Conservation (phyloP, 2,329 filamentous ascomycete species). For the Sclerotinia glacialis region DNA sequence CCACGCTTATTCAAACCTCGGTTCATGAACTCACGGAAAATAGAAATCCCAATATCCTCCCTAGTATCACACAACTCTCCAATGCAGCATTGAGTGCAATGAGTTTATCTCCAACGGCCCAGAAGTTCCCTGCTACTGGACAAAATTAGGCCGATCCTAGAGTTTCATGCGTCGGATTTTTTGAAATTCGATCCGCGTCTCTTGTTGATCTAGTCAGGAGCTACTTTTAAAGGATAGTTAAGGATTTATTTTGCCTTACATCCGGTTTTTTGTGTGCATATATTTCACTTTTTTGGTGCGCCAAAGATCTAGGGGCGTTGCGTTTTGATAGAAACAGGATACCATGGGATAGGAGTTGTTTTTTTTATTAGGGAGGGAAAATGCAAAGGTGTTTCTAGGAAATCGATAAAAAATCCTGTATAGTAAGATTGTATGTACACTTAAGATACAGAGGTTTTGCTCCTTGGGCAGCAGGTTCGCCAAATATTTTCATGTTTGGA, state of each 20-base stretch:
- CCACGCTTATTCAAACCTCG: too few species aligned
- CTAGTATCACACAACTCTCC: conserved; percentile 34
- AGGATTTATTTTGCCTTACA: background rate
- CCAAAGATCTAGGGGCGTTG: background rate
- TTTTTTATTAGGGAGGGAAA: too few species aligned
- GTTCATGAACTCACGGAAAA: background rate
- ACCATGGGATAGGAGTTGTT: background rate
- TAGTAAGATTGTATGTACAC: background rate
- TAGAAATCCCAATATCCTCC: conserved; percentile 36
- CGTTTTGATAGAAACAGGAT: background rate
- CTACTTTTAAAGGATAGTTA: background rate
- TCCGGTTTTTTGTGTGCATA: background rate
- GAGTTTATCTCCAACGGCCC: conserved; percentile 24
- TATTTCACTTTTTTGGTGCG: background rate
- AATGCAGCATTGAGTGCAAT: conserved; percentile 31
- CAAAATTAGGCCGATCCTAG: background rate
- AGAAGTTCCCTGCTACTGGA: conserved; percentile 31
- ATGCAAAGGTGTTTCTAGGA: background rate
- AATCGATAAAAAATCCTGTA: background rate
- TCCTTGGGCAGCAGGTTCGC: too few species aligned
- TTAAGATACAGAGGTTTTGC: too few species aligned
- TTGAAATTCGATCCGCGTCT: conserved; percentile 1
- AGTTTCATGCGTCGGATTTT: too few species aligned
- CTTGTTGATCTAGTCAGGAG: background rate
- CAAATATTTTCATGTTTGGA: background rate